Evolutionary conservation across 441 rosid genomes (phyloP).

Genomic region (Corymbia calophylla): DNA sequence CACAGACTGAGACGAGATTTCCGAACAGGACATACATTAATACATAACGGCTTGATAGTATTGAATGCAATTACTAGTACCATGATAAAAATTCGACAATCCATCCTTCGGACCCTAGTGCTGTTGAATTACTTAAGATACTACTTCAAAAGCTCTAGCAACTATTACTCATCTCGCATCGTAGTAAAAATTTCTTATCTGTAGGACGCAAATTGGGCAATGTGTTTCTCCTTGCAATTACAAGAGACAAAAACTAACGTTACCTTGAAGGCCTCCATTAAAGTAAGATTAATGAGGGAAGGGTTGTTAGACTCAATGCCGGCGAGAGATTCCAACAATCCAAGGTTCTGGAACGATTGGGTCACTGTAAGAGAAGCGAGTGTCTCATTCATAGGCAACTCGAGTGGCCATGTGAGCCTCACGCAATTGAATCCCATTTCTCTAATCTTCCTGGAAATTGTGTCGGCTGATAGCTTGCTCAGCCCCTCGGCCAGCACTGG

Average conservation of each 20-base stretch:
- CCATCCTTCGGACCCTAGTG: neutral
- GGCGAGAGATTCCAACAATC: neutral
- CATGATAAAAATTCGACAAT: neutral
- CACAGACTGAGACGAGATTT: neutral
- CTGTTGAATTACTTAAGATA: neutral
- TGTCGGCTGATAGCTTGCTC: neutral
- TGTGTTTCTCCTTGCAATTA: neutral
- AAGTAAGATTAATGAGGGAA: neutral
- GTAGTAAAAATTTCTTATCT: neutral
- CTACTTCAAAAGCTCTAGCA: neutral
- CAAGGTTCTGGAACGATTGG: neutral
- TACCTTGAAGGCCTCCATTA: slow-evolving; percentile 3
- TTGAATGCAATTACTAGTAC: neutral
- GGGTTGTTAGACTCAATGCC: neutral
- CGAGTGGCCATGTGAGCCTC: neutral
- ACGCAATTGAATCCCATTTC: slow-evolving; percentile 3
- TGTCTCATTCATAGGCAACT: neutral
- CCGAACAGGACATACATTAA: neutral
- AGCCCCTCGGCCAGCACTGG: slow-evolving; percentile 3
- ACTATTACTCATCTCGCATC: neutral
- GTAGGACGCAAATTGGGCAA: neutral
- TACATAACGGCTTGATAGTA: neutral
- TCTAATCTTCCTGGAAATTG: neutral
- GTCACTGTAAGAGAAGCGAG: neutral
- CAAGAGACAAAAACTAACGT: neutral